Evolutionary conservation across 305 asterid species (phyloP).

Genomic region (Fraxinus nigra): DNA sequence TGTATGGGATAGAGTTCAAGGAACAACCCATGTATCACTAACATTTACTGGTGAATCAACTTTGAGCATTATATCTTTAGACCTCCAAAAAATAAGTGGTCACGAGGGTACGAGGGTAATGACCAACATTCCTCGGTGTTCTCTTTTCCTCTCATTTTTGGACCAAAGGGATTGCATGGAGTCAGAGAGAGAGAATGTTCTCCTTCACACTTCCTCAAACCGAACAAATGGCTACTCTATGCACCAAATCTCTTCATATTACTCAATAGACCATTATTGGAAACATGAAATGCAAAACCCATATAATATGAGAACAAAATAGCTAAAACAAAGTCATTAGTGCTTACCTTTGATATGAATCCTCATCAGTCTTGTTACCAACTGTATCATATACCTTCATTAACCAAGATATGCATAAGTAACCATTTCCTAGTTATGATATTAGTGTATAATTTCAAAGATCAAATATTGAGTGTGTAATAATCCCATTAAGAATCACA

Average conservation of each 20-base stretch:
- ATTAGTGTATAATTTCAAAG: constrained; percentile 11
- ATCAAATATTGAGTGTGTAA: not conserved
- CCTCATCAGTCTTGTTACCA: constrained; percentile 86
- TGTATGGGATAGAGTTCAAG: not conserved
- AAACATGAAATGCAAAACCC: constrained; percentile 15
- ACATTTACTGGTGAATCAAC: not conserved
- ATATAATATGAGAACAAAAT: constrained; percentile 22
- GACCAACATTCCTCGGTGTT: not conserved
- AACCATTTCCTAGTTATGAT: constrained; percentile 12
- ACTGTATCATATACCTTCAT: constrained; percentile 90
- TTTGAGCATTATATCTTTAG: not conserved
- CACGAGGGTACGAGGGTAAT: not conserved
- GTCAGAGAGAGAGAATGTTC: not conserved
- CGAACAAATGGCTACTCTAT: constrained; percentile 1
- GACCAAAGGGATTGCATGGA: not conserved
- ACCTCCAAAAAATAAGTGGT: not conserved
- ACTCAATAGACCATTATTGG: constrained; percentile 8
- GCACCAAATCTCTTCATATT: constrained; percentile 16
- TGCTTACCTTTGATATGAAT: constrained; percentile 59
- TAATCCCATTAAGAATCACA: constrained; percentile 1
- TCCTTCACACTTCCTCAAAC: constrained; percentile 9
- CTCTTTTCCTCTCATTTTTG: constrained; percentile 13
- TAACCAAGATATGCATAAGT: constrained; percentile 32
- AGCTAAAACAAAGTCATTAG: constrained; percentile 15
- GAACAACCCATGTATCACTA: not conserved